phyloP scores from a whole-genome alignment of 2,329 filamentous ascomycete species.

The Talaromyces sp. region DNA sequence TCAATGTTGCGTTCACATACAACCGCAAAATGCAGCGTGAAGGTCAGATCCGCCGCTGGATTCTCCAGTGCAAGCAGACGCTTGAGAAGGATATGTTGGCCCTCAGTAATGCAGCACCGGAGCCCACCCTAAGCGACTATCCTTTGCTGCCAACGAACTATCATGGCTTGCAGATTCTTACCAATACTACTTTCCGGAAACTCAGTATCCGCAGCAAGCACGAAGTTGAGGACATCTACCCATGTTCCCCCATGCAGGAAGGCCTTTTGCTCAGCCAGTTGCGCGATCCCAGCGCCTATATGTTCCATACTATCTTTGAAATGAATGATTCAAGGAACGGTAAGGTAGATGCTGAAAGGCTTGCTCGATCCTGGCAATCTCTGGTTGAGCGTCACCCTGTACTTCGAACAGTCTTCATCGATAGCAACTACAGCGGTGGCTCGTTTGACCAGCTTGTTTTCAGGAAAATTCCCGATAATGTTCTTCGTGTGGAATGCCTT shows the following conservation, averaged over 20 bases:
- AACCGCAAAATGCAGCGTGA: slow-evolving; percentile 52
- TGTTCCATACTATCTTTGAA: slow-evolving; percentile 41
- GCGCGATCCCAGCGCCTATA: slow-evolving; percentile 38
- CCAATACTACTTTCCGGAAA: slow-evolving; percentile 37
- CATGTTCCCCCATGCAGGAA: slow-evolving; percentile 41
- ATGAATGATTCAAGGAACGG: slow-evolving; percentile 25
- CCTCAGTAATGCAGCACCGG: slow-evolving; percentile 29
- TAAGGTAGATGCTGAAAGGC: slow-evolving; percentile 28
- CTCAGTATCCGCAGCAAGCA: slow-evolving; percentile 35
- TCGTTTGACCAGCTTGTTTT: slow-evolving; percentile 44
- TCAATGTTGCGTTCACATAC: slow-evolving; percentile 55
- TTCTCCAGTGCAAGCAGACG: slow-evolving; percentile 41
- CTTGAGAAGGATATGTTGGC: slow-evolving; percentile 35
- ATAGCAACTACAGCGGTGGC: slow-evolving; percentile 37
- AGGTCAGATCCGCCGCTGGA: slow-evolving; percentile 46
- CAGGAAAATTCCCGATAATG: slow-evolving; percentile 26
- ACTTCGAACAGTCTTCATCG: slow-evolving; percentile 38
- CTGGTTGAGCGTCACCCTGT: slow-evolving; percentile 38
- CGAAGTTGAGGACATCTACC: slow-evolving; percentile 39
- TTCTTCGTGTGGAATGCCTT: slow-evolving; percentile 34
- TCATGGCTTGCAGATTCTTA: slow-evolving; percentile 40
- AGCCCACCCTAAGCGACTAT: slow-evolving; percentile 47
- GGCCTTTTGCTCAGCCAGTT: slow-evolving; percentile 42
- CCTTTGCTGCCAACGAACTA: slow-evolving; percentile 49
- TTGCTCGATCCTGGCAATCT: slow-evolving; percentile 37